These are phyloP conservation scores for Curvularia sp. DNA, from an alignment of 2,329 filamentous ascomycete species.

Conservation along the genomic window DNA sequence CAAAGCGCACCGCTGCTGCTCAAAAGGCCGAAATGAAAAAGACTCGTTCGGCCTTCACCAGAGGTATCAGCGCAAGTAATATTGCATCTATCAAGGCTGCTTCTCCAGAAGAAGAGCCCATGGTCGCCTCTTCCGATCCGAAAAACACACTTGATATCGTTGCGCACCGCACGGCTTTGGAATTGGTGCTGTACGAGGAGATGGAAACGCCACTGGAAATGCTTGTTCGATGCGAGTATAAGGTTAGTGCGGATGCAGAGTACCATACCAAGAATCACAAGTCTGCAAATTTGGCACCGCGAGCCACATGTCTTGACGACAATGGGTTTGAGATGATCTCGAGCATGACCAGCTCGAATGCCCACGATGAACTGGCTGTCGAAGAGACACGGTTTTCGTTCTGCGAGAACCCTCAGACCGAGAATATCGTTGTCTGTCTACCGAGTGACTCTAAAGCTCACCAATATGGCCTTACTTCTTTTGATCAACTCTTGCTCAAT, in stretches of 20 bases:
- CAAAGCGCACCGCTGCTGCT: constrained; percentile 9
- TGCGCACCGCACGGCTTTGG: constrained; percentile 6
- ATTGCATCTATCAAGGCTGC: not conserved
- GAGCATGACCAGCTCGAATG: not conserved
- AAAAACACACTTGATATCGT: not conserved
- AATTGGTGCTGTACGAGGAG: constrained; percentile 7
- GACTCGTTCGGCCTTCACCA: not conserved
- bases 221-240: constrained; percentile 4
- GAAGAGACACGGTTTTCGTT: too few relatives aligned
- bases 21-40: not conserved
- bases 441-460: not conserved
- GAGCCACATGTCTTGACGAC: not conserved
- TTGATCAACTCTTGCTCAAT: not conserved
- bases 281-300: not conserved
- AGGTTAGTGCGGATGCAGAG: constrained; percentile 6
- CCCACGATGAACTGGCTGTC: not conserved
- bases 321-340: constrained; percentile 2
- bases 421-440: not conserved
- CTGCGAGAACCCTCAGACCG: not conserved
- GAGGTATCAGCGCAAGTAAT: not conserved
- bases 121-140: not conserved
- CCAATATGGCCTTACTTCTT: not conserved
- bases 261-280: not conserved
- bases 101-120: not conserved
- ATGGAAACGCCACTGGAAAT: constrained; percentile 17